These are phyloP conservation scores for Crepidotus variabilis DNA, from an alignment of 768 basidiomycete genomes.

Conservation along the genomic window DNA sequence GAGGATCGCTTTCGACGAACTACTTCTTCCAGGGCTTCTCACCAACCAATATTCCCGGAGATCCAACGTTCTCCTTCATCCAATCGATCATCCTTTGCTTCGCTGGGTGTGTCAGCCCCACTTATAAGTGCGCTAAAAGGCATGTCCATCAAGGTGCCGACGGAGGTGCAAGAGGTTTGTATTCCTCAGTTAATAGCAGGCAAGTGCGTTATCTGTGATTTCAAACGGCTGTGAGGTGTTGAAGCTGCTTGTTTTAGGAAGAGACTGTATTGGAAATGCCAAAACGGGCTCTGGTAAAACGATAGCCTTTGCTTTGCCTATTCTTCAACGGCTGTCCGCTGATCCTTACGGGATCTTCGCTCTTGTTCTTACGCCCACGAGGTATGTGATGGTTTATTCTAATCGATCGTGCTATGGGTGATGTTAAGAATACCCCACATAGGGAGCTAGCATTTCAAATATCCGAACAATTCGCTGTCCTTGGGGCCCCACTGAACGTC, in stretches of 20 bases:
- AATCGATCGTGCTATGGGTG: neutral
- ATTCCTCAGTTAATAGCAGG: constrained; percentile 84
- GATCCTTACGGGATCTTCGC: constrained; percentile 97
- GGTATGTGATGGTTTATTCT: constrained; percentile 43
- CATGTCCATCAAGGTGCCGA: constrained; percentile 86
- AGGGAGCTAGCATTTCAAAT: constrained; percentile 98
- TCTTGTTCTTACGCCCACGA: constrained; percentile 89
- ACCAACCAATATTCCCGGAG: neutral
- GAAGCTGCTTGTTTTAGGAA: constrained; percentile 43
- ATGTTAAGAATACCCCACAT: neutral
- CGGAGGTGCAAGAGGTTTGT: constrained; percentile 86
- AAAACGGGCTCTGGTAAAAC: constrained; percentile 99
- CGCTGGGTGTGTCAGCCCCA: constrained; percentile 54
- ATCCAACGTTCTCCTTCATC: constrained; percentile 7
- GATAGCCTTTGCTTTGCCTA: constrained; percentile 94
- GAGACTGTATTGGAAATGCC: constrained; percentile 96
- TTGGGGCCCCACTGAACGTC: constrained; percentile 78
- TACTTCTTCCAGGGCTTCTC: constrained; percentile 1
- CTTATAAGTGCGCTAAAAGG: constrained; percentile 63
- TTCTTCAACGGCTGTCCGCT: constrained; percentile 78
- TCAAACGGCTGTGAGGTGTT: neutral
- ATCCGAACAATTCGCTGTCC: constrained; percentile 90
- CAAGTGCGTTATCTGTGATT: constrained; percentile 25
- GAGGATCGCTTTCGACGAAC: constrained; percentile 18
- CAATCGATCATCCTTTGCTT: constrained; percentile 39